Conservation (phyloP, 148 eudicot species). For the Talinum fruticosum region DNA sequence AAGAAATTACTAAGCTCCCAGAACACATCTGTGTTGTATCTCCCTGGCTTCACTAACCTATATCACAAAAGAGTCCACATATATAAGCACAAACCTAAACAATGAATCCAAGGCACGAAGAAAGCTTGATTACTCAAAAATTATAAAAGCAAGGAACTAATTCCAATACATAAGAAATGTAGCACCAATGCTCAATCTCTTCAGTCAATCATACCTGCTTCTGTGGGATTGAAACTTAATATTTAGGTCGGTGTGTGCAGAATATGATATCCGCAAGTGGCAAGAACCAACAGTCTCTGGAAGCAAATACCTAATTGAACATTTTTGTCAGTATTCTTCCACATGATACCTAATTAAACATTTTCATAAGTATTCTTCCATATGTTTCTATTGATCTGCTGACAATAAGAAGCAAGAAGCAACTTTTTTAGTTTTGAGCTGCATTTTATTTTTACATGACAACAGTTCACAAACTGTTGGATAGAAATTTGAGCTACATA, state of each 20-base stretch:
- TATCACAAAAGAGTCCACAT: constrained; percentile 29
- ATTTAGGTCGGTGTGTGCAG: constrained; percentile 81
- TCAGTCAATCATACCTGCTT: constrained; percentile 55
- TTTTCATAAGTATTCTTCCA: neutral
- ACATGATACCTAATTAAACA: constrained; percentile 45
- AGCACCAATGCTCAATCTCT: neutral
- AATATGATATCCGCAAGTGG: constrained; percentile 62
- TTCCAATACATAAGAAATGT: neutral
- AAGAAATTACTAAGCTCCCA: constrained; percentile 45
- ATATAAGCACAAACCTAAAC: constrained; percentile 30
- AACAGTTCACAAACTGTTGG: neutral
- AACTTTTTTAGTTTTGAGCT: neutral
- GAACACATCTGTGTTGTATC: constrained; percentile 44
- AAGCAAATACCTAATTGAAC: constrained; percentile 60
- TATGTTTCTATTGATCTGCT: neutral
- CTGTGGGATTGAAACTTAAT: constrained; percentile 82
- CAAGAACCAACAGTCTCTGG: constrained; percentile 64
- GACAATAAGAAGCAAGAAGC: neutral
- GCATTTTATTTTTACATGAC: neutral
- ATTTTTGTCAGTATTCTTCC: constrained; percentile 3
- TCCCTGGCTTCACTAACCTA: constrained; percentile 57
- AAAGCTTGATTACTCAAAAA: neutral
- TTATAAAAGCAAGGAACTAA: neutral
- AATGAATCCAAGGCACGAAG: constrained; percentile 14
- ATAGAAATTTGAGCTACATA: neutral